Percentiles rank a stretch among this genome's conserved stretches.
phyloP scores from a whole-genome alignment of 2,329 filamentous ascomycete genomes.

The Cercospora zeina region DNA sequence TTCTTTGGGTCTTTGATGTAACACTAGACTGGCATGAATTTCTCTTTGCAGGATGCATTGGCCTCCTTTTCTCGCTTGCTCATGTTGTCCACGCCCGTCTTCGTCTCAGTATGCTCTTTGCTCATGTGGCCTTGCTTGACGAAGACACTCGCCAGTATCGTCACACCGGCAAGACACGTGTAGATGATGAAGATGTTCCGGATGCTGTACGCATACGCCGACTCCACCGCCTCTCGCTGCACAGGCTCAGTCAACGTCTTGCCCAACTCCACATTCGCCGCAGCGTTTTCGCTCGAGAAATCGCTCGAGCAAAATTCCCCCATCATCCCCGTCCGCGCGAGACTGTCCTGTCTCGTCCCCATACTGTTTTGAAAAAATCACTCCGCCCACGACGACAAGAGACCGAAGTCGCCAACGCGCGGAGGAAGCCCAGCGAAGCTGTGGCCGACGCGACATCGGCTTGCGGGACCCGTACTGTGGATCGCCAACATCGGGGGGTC shows the following conservation, averaged over 20 bases:
- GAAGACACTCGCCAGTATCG: not conserved
- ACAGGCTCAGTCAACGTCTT: conserved; percentile 42
- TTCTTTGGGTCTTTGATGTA: not conserved
- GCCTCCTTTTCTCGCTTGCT: not conserved
- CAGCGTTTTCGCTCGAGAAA: conserved; percentile 48
- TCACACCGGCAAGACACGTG: not conserved
- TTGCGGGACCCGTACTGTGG: conserved; percentile 51
- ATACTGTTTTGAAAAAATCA: conserved; percentile 54
- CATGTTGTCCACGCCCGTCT: not conserved
- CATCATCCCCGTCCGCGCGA: conserved; percentile 29
- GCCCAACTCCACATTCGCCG: conserved; percentile 51
- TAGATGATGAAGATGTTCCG: conserved; percentile 54
- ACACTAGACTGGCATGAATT: not conserved
- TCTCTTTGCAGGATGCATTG: not conserved
- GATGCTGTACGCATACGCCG: conserved; percentile 53
- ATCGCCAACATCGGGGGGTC: conserved; percentile 58
- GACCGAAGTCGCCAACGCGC: conserved; percentile 48
- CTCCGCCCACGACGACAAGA: conserved; percentile 54
- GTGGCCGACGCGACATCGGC: conserved; percentile 54
- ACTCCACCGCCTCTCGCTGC: conserved; percentile 46
- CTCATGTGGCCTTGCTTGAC: conserved; percentile 5
- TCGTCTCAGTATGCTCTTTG: not conserved
- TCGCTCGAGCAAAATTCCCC: conserved; percentile 37
- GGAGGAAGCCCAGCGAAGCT: conserved; percentile 53
- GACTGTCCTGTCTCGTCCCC: conserved; percentile 10